These are phyloP conservation scores for Diplodia corticola DNA, from an alignment of 2,329 filamentous ascomycete genomes.

Conservation along the genomic window DNA sequence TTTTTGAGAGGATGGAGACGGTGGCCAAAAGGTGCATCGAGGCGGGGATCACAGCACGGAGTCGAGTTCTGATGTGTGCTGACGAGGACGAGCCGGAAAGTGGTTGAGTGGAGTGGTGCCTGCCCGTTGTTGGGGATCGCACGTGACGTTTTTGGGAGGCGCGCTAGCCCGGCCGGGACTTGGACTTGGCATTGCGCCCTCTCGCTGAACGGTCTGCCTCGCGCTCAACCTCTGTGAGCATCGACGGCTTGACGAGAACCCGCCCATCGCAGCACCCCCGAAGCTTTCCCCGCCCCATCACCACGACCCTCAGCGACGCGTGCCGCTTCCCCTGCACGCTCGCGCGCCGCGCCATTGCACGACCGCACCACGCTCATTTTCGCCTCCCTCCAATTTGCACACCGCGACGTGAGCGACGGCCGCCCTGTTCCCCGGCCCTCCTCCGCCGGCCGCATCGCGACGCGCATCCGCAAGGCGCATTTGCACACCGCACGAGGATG, in stretches of 20 bases:
- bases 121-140: background rate
- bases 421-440: slow-evolving; percentile 22
- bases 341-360: slow-evolving; percentile 19
- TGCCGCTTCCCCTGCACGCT: slow-evolving; percentile 27
- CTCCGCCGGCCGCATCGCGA: slow-evolving; percentile 21
- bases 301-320: slow-evolving; percentile 40
- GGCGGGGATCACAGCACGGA: too few relatives aligned
- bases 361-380: slow-evolving; percentile 23
- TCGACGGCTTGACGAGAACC: slow-evolving; percentile 19
- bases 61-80: background rate
- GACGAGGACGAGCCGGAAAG: background rate
- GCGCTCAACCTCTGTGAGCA: slow-evolving; percentile 20
- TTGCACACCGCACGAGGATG: slow-evolving; percentile 21
- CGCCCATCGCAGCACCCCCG: slow-evolving; percentile 34
- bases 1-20: too few relatives aligned
- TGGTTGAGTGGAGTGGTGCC: background rate
- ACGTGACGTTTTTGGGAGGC: slow-evolving; percentile 6
- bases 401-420: slow-evolving; percentile 16
- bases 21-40: background rate
- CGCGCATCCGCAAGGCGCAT: slow-evolving; percentile 19
- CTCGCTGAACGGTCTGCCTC: slow-evolving; percentile 28
- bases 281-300: slow-evolving; percentile 38
- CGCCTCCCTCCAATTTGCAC: slow-evolving; percentile 23
- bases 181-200: slow-evolving; percentile 3
- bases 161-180: background rate